Evolutionary conservation across 163 green algal genomes (phyloP), one percentile per base, ranked within the genome.

Genomic region (Volvox carteri): DNA sequence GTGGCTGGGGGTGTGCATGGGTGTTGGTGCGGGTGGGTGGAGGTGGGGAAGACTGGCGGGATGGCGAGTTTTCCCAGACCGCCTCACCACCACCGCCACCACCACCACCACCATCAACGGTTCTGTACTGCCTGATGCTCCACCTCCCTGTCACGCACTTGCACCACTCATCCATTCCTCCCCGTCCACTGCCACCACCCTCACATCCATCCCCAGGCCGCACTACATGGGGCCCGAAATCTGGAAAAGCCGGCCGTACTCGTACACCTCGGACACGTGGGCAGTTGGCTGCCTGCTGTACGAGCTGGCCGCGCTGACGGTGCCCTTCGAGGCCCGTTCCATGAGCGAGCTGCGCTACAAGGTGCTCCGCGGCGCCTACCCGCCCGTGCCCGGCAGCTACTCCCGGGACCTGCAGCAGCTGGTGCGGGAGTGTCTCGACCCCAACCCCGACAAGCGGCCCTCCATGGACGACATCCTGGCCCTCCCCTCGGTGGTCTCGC

Each of bases 201-300:
- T 16, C 42, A 60, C 4, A 28, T 48, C 28, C 28, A 30, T 41
- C 50, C 50, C 0, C 83, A 88, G 83, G 28, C 84, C 84, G 3
- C 84, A 89, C 54, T 89, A 89, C 72, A 89, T 89, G 84, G 70
- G 84, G 9, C 95, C 95, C 39, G 95, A 97, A 89, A 94, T 97
- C 39, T 97, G 95, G 95, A 94, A 93, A 79, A 96, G 92, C 86
- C 85, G 92, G 83, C 95, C 95, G 12, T 98, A 98, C 91, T 93
- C 90, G 4, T 97, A 96, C 91, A 93, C 89, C 23, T 93, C 84
- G 12, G 96, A 98, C 93, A 89, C 93, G 12, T 98, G 95, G 95
- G 95, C 96, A 5, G 80, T 98, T 50, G 96, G 96, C 46, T 97
- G 95, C 92, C 44, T 96, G n/a, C 91, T 98, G 75, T 98, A 96